Evolutionary conservation across 495 filamentous ascomycete species (phyloP), one percentile per base, ranked within the genome.

Genomic region (Aspergillus funiculosus): DNA sequence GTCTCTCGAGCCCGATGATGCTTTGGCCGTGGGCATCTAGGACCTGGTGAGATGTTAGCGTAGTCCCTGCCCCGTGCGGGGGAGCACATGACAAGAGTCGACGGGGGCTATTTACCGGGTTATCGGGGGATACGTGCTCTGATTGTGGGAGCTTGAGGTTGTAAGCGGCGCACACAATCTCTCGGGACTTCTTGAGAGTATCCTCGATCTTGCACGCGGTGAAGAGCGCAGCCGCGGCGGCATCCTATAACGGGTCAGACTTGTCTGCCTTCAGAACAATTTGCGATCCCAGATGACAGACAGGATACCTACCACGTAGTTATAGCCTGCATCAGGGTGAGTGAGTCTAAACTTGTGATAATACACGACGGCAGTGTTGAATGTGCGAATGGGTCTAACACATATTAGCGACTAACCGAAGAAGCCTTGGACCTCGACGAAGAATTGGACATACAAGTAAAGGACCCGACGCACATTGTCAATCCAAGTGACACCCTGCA

Each of bases 191-290:
- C 68, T 98, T 97, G 35, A 97, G 73, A 1, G 92, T 97, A 60
- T 98, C 92, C 58, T 98, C 92, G 32, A 91, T 89, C 64, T 98
- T 98, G 76, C 91, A 96, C 26, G 89, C 89, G 13, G 85, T 83
- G 56, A 97, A 91, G 22, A 98, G 72, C 21, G 87, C 81, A 9
- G 92, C 90, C 0, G 89, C 78, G 3, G 89, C 87, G 4, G 88
- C 89, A 61, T 97, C 92, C 77, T 83, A 39, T 37, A 10, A 18
- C 39, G n/a, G n/a, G 45, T 66, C 30, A 67, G 53, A 30, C 9
- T 32, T n/a, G n/a, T n/a, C n/a, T n/a, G n/a, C n/a, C n/a, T n/a
- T n/a, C n/a, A n/a, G n/a, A n/a, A n/a, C n/a, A n/a, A n/a, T n/a
- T n/a, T n/a, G n/a, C n/a, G n/a, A n/a, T n/a, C n/a, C n/a, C n/a